Evolutionary conservation across 495 filamentous ascomycete species (phyloP).

Genomic region (Hyaloscypha finlandica): DNA sequence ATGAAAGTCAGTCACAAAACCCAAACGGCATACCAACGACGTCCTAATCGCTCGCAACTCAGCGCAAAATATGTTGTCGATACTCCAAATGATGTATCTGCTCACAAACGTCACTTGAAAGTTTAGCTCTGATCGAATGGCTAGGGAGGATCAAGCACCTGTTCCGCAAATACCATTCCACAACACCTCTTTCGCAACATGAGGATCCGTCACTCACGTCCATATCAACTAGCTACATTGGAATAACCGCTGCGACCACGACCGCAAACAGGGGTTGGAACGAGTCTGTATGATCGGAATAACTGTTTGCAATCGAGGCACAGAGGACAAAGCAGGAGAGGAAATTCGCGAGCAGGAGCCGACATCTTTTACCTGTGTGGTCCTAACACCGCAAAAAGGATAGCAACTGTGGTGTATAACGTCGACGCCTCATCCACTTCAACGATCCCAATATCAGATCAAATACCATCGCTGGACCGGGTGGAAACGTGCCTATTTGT

Average conservation of each 20-base stretch:
- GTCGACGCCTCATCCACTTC: background rate
- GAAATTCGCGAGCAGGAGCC: background rate
- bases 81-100: conserved; percentile 49
- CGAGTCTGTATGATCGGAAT: background rate
- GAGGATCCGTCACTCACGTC: conserved; percentile 2
- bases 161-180: conserved; percentile 20
- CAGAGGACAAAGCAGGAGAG: background rate
- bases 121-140: background rate
- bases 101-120: conserved; percentile 26
- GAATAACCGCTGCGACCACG: conserved; percentile 32
- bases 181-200: conserved; percentile 10
- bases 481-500: background rate
- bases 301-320: background rate
- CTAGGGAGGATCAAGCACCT: conserved; percentile 19
- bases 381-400: conserved; percentile 30
- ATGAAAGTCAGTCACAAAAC: conserved; percentile 54
- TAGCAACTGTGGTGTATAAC: conserved; percentile 36
- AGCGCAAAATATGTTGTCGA: conserved; percentile 46
- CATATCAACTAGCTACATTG: conserved; percentile 26
- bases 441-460: background rate
- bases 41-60: conserved; percentile 37
- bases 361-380: background rate
- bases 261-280: background rate
- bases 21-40: conserved; percentile 47
- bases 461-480: background rate